Evolutionary conservation across 1,139 yeast genomes (phyloP), one percentile per base, ranked within the genome.

Genomic region (Blastobotrys indianensis): DNA sequence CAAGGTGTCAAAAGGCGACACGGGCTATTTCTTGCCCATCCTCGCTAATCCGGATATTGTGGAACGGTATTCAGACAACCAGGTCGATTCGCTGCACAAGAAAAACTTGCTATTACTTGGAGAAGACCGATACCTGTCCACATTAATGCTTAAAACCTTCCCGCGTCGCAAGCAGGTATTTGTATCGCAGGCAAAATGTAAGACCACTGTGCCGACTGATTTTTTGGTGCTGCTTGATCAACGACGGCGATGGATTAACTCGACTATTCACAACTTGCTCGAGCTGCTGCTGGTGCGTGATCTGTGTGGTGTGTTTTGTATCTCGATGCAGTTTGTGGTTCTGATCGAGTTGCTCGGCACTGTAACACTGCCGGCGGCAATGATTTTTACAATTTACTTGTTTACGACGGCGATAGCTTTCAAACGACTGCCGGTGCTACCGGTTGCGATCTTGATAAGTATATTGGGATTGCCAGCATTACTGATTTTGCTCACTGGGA

Each of bases 221-320:
- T 88, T 92, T 64, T 74, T 68, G 52, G 95, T 90, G 37, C 71
- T 92, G 57, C 71, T 92, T 46, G 90, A 97, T 1, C 98, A 92
- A 65, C 82, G 98, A 64, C 86, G 98, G 68, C 85, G 98, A 64
- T 92, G 98, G 98, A 92, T 92, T 59, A 92, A 92, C 66, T 88
- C 97, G 2, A 92, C 98, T 0, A 94, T 92, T 41, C 98, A 92
- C 66, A 92, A 92, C 61, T 76, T 92, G 63, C 78, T 92, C 82
- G 98, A 92, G 66, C 76, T 92, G 58, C 85, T 85, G 2, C 70
- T 88, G 55, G 95, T 90, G 32, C 80, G 82, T 48, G 97, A 92
- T 65, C 74, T 92, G 55, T 92, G 98, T 74, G 98, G 98, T 54
- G 92, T 95, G 0, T 92, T 92, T 65, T 90, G 97, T 59, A 85